phyloP scores from a whole-genome alignment of 306 rosid species.

The Castanea crenata region DNA sequence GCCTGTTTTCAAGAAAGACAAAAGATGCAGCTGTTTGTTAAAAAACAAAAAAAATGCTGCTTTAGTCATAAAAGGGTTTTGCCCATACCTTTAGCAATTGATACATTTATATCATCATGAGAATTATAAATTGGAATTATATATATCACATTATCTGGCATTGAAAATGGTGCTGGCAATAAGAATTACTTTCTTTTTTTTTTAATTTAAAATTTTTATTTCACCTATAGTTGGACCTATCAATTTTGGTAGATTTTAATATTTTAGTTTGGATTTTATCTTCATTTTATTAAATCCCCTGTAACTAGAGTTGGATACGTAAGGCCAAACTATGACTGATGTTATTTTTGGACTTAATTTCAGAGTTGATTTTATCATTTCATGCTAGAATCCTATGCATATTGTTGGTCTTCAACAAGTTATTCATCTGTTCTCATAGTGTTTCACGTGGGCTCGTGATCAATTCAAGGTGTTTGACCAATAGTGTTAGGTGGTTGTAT shows the following conservation, averaged over 20 bases:
- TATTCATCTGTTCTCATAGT: too few relatives aligned
- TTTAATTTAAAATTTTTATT: not conserved
- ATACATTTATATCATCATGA: conserved; percentile 9
- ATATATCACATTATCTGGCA: not conserved
- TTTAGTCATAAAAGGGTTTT: conserved; percentile 12
- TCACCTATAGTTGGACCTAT: not conserved
- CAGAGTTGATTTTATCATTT: not conserved
- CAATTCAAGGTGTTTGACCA: too few relatives aligned
- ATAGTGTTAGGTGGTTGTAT: too few relatives aligned
- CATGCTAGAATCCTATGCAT: not conserved
- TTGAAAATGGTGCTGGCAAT: not conserved
- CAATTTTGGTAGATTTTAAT: not conserved
- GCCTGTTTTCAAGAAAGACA: conserved; percentile 15
- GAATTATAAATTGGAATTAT: conserved; percentile 19
- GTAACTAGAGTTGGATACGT: too few relatives aligned
- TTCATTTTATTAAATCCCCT: too few relatives aligned
- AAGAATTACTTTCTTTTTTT: not conserved
- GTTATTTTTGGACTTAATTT: too few relatives aligned
- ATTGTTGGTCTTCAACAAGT: not conserved
- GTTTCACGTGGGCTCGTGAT: too few relatives aligned
- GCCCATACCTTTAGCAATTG: conserved; percentile 3
- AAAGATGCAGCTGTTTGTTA: not conserved
- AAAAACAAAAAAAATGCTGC: conserved; percentile 14
- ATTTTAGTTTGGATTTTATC: not conserved
- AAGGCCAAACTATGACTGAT: too few relatives aligned